phyloP scores from a whole-genome alignment of 306 rosid species.

The Cucurbita ficifolia region DNA sequence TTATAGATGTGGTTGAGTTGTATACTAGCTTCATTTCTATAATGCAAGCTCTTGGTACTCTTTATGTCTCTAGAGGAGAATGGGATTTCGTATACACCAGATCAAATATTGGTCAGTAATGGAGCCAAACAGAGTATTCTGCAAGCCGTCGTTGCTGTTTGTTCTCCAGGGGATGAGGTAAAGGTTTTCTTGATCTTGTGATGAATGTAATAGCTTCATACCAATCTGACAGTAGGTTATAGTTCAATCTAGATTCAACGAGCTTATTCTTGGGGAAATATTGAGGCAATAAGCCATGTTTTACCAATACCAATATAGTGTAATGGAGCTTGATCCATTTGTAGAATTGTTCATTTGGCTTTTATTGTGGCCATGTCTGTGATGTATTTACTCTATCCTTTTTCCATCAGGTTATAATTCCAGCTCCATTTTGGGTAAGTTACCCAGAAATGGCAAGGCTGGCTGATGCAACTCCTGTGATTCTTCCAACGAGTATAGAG shows the following conservation, averaged over 20 bases:
- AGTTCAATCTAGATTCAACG: background rate
- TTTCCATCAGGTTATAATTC: conserved; percentile 67
- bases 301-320: background rate
- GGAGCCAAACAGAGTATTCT: conserved; percentile 87
- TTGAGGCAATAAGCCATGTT: background rate
- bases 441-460: conserved; percentile 93
- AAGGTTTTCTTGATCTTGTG: background rate
- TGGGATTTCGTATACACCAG: conserved; percentile 58
- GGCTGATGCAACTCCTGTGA: conserved; percentile 92
- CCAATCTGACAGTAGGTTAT: background rate
- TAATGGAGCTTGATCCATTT: background rate
- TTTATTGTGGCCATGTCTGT: background rate
- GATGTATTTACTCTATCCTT: too few species aligned
- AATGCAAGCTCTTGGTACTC: background rate
- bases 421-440: conserved; percentile 94
- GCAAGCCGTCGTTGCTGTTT: conserved; percentile 80
- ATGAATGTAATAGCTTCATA: background rate
- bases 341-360: background rate
- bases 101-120: conserved; percentile 73
- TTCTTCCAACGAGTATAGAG: conserved; percentile 56
- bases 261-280: background rate
- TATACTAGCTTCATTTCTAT: background rate
- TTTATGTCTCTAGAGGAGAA: conserved; percentile 63
- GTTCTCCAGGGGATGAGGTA: conserved; percentile 89
- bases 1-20: background rate